Percentiles rank a stretch among this genome's conserved stretches.
Conservation (phyloP, 164 flowering plant genomes). For the Dillenia suffruticosa region DNA sequence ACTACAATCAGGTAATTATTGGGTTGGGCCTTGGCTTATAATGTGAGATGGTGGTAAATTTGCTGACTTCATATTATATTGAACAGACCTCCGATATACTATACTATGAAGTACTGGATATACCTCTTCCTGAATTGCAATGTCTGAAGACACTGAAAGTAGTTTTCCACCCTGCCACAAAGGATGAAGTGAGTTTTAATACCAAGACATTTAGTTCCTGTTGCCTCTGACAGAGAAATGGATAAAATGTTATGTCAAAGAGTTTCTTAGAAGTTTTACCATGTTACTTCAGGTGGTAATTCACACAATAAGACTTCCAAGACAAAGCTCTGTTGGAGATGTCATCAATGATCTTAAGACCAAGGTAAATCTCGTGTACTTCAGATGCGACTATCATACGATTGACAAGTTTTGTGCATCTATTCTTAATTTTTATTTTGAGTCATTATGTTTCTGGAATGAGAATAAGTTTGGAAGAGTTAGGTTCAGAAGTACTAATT, state of each 20-base stretch:
- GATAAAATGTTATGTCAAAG: too few species aligned
- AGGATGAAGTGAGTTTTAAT: constrained; percentile 39
- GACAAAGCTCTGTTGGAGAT: constrained; percentile 60
- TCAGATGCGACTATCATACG: too few species aligned
- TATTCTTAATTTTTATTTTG: too few species aligned
- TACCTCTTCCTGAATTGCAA: constrained; percentile 79
- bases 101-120: constrained; percentile 80
- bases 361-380: constrained; percentile 26
- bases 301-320: constrained; percentile 51
- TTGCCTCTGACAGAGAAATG: neutral
- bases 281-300: constrained; percentile 31
- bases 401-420: too few species aligned
- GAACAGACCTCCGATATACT: constrained; percentile 68
- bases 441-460: neutral
- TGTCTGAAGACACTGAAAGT: constrained; percentile 47
- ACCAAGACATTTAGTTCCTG: neutral
- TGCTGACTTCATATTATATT: constrained; percentile 1
- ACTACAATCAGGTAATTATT: constrained; percentile 66
- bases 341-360: constrained; percentile 45
- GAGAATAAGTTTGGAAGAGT: too few species aligned
- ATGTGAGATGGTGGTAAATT: neutral
- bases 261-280: too few species aligned
- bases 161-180: constrained; percentile 41
- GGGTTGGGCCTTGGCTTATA: neutral
- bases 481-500: too few species aligned